These are phyloP conservation scores for Lagenaria siceraria DNA, from an alignment of 306 rosid genomes.

Conservation along the genomic window DNA sequence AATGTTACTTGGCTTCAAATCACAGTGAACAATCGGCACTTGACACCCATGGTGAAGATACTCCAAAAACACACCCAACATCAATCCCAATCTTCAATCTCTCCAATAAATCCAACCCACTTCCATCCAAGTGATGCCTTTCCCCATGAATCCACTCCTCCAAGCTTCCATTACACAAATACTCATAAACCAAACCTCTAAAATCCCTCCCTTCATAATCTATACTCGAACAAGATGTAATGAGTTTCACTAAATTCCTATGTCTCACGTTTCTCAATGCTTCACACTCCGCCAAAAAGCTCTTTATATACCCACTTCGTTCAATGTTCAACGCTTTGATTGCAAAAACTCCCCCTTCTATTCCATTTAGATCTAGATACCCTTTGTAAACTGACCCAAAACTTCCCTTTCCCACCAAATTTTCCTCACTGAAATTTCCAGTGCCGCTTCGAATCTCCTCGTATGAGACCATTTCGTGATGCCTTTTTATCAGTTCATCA, in stretches of 20 bases:
- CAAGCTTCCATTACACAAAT: slow-evolving; percentile 45
- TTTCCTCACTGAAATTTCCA: slow-evolving; percentile 19
- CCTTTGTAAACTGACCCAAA: slow-evolving; percentile 68
- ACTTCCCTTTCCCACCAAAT: slow-evolving; percentile 40
- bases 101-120: slow-evolving; percentile 37
- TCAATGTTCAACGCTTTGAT: slow-evolving; percentile 50
- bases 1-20: slow-evolving; percentile 70
- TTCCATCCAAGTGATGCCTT: slow-evolving; percentile 25
- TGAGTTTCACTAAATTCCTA: slow-evolving; percentile 48
- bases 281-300: slow-evolving; percentile 65
- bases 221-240: slow-evolving; percentile 66
- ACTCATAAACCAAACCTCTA: slow-evolving; percentile 56
- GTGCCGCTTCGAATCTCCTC: slow-evolving; percentile 52
- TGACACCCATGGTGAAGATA: slow-evolving; percentile 60
- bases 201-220: slow-evolving; percentile 44
- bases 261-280: slow-evolving; percentile 48
- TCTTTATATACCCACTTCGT: slow-evolving; percentile 34
- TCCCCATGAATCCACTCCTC: slow-evolving; percentile 60
- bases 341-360: slow-evolving; percentile 26
- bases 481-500: slow-evolving; percentile 11
- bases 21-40: slow-evolving; percentile 60
- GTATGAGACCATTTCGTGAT: slow-evolving; percentile 36
- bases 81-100: slow-evolving; percentile 54
- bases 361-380: slow-evolving; percentile 10
- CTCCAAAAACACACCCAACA: slow-evolving; percentile 45